A percentile compares a stretch with the other conserved stretches of the same genome.
phyloP scores from a whole-genome alignment of 805 yeast genomes.

The Saturnispora besseyi region DNA sequence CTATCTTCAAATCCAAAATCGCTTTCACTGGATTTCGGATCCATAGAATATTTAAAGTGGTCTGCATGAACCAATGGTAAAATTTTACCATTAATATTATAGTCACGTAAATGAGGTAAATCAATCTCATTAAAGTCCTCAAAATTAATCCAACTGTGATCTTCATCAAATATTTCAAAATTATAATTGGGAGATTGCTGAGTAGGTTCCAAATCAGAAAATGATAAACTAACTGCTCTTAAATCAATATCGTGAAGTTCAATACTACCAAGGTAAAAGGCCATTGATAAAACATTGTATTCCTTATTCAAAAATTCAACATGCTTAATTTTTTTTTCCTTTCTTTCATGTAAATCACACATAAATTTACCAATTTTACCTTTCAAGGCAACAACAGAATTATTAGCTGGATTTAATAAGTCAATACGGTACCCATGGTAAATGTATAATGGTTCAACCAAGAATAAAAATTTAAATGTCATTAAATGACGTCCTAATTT shows the following conservation, averaged over 20 bases:
- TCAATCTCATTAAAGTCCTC: constrained; percentile 55
- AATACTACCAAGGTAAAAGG: constrained; percentile 54
- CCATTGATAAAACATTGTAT: constrained; percentile 46
- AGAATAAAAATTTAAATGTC: constrained; percentile 70
- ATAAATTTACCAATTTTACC: constrained; percentile 44
- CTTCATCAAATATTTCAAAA: constrained; percentile 40
- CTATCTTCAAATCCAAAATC: constrained; percentile 43
- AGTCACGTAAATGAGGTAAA: constrained; percentile 29
- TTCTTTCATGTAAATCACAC: constrained; percentile 56
- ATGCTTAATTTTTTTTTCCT: constrained; percentile 37
- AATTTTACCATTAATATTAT: constrained; percentile 36
- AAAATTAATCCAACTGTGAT: constrained; percentile 51
- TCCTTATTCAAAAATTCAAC: constrained; percentile 42
- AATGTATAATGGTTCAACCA: constrained; percentile 60
- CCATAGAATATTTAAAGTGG: constrained; percentile 59
- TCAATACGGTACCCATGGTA: constrained; percentile 58
- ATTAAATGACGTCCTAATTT: constrained; percentile 69
- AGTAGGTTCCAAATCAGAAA: constrained; percentile 17
- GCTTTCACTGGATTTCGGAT: constrained; percentile 27
- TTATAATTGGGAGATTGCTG: constrained; percentile 2
- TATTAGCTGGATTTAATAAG: constrained; percentile 31
- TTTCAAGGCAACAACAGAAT: constrained; percentile 56
- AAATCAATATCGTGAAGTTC: constrained; percentile 48
- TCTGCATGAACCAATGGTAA: constrained; percentile 64
- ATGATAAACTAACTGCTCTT: constrained; percentile 43